phyloP scores from a whole-genome alignment of 1,284 basidiomycete genomes.

The Boletus mariae region DNA sequence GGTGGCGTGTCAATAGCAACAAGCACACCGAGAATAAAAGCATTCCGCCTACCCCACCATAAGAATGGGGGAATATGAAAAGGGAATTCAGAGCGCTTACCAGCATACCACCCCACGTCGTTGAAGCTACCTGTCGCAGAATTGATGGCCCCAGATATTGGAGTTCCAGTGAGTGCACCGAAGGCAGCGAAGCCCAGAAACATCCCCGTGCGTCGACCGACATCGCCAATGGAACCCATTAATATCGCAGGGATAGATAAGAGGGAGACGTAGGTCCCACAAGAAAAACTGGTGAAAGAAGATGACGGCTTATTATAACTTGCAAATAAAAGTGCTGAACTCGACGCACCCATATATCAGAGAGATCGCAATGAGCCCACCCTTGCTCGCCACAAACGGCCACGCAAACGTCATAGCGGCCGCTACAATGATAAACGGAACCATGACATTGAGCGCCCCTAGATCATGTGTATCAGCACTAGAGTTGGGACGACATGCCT shows the following conservation, averaged over 20 bases:
- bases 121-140: slow-evolving; percentile 32
- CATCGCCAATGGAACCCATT: slow-evolving; percentile 54
- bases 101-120: slow-evolving; percentile 45
- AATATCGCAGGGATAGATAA: slow-evolving; percentile 53
- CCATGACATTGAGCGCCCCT: slow-evolving; percentile 44
- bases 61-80: slow-evolving; percentile 1
- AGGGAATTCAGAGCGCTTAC: slow-evolving; percentile 37
- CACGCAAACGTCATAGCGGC: slow-evolving; percentile 42
- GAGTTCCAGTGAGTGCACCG: slow-evolving; percentile 47
- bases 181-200: slow-evolving; percentile 48
- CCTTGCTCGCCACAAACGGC: slow-evolving; percentile 38
- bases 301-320: slow-evolving; percentile 20
- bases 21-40: slow-evolving; percentile 28
- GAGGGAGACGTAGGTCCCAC: slow-evolving; percentile 55
- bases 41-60: slow-evolving; percentile 18
- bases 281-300: slow-evolving; percentile 44
- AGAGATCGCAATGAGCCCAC: slow-evolving; percentile 37
- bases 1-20: slow-evolving; percentile 22
- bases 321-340: background rate
- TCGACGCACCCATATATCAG: slow-evolving; percentile 44
- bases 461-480: background rate
- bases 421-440: slow-evolving; percentile 37
- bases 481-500: background rate
- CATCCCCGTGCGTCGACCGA: slow-evolving; percentile 59
- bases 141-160: slow-evolving; percentile 48